Percentiles rank a stretch among this genome's conserved stretches.
Evolutionary conservation across 2,329 filamentous ascomycete species (phyloP).

Genomic region (Arthrobotrys iridis): DNA sequence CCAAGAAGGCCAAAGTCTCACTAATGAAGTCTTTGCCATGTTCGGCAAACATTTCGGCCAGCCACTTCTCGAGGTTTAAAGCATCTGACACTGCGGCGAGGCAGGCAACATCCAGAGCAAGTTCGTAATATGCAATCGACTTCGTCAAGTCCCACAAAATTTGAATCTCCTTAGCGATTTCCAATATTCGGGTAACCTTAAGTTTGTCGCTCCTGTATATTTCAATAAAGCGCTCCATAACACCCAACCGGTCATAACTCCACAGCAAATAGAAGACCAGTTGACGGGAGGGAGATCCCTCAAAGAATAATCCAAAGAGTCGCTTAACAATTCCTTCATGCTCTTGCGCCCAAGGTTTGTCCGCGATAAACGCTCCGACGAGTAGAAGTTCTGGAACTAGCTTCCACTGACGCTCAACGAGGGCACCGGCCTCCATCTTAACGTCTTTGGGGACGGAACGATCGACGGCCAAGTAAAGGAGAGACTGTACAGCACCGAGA

Average conservation of each 20-base stretch:
- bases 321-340: slow-evolving; percentile 65
- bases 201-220: slow-evolving; percentile 57
- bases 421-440: slow-evolving; percentile 56
- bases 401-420: slow-evolving; percentile 59
- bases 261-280: slow-evolving; percentile 87
- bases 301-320: slow-evolving; percentile 60
- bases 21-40: slow-evolving; percentile 64
- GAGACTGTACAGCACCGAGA: slow-evolving; percentile 77
- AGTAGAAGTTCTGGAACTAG: slow-evolving; percentile 63
- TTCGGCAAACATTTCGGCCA: slow-evolving; percentile 57
- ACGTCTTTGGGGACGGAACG: slow-evolving; percentile 56
- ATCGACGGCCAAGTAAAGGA: slow-evolving; percentile 69
- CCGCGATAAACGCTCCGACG: slow-evolving; percentile 64
- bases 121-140: slow-evolving; percentile 54
- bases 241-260: slow-evolving; percentile 89
- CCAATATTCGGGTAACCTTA: slow-evolving; percentile 58
- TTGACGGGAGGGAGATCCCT: slow-evolving; percentile 58
- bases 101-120: slow-evolving; percentile 57
- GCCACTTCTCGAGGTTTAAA: slow-evolving; percentile 58
- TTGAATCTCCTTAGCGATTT: slow-evolving; percentile 58
- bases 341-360: slow-evolving; percentile 65
- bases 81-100: slow-evolving; percentile 57
- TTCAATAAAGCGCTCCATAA: slow-evolving; percentile 80
- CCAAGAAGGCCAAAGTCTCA: slow-evolving; percentile 71
- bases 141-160: slow-evolving; percentile 57